Conservation (phyloP, 441 rosid species). For the Rhodomyrtus psidioides region DNA sequence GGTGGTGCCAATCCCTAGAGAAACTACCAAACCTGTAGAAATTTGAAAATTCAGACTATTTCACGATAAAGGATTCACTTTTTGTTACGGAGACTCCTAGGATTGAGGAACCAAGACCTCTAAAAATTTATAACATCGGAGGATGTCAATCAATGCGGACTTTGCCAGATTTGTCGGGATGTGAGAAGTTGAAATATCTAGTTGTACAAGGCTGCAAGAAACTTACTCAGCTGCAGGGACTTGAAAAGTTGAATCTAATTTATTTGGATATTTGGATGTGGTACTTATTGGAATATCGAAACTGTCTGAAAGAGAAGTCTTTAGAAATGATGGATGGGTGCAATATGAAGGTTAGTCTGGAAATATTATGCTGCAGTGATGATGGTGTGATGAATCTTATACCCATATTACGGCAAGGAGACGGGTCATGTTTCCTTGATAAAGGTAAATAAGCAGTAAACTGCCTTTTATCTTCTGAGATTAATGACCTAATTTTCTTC, state of each 20-base stretch:
- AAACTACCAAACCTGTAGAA: no score
- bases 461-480: not conserved
- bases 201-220: not conserved
- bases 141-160: no score
- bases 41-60: no score
- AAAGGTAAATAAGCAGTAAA: not conserved
- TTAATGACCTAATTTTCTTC: not conserved
- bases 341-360: not conserved
- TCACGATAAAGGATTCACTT: no score
- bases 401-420: not conserved
- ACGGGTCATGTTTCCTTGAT: not conserved
- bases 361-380: no score
- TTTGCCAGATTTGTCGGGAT: not conserved
- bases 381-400: not conserved
- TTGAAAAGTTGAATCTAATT: not conserved
- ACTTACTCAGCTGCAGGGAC: not conserved
- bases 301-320: no score
- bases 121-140: no score
- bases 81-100: no score
- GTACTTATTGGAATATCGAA: not conserved
- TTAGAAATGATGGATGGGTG: not conserved
- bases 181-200: not conserved
- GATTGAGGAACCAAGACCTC: no score
- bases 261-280: not conserved
- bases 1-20: no score